Percentiles rank a stretch among this genome's conserved stretches.
Evolutionary conservation across 176 grass and related monocot genomes (phyloP).

Genomic region (Eragrostis curvula): DNA sequence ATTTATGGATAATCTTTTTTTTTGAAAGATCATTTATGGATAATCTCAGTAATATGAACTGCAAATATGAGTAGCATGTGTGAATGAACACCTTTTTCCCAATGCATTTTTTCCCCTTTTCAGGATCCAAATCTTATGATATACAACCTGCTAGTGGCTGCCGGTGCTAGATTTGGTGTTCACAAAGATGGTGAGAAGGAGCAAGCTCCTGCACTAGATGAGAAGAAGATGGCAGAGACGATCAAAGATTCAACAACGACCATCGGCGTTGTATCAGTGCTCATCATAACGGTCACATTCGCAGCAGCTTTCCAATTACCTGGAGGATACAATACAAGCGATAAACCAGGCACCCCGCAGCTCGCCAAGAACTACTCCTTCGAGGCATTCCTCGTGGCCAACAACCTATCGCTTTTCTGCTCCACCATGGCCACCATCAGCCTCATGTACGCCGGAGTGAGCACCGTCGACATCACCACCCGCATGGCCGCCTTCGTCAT

Average conservation of each 20-base stretch:
- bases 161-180: conserved; percentile 33
- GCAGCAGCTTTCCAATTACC: conserved; percentile 6
- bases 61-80: too few relatives aligned
- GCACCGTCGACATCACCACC: conserved; percentile 21
- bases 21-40: too few relatives aligned
- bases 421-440: conserved; percentile 25
- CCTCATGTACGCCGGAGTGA: conserved; percentile 52
- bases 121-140: not conserved
- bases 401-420: not conserved
- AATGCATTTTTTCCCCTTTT: not conserved
- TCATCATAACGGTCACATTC: conserved; percentile 40
- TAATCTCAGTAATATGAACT: too few relatives aligned
- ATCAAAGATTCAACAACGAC: conserved; percentile 33
- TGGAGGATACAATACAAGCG: not conserved
- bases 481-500: conserved; percentile 24
- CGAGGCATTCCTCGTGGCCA: conserved; percentile 14
- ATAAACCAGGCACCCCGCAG: not conserved
- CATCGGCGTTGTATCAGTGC: conserved; percentile 36
- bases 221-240: not conserved
- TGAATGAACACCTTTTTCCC: too few relatives aligned
- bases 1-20: too few relatives aligned
- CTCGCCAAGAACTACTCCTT: not conserved
- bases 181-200: not conserved
- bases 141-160: not conserved
- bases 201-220: not conserved